Evolutionary conservation across 2,329 filamentous ascomycete genomes (phyloP).

Genomic region (Septoria petroselini): DNA sequence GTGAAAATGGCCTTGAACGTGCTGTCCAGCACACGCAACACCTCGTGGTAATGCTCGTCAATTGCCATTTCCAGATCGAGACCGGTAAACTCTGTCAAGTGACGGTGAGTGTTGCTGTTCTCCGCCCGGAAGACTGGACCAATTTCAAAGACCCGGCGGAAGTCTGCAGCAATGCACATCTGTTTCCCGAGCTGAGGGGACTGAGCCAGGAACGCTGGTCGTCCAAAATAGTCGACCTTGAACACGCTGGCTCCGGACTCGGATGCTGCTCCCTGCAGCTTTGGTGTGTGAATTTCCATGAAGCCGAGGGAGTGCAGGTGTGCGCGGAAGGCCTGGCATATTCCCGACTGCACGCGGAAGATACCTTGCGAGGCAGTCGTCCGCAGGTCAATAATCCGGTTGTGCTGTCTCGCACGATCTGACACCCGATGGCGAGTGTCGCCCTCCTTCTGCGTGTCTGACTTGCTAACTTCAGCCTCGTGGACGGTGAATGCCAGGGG

Average conservation of each 20-base stretch:
- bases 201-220: slow-evolving; percentile 83
- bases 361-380: slow-evolving; percentile 84
- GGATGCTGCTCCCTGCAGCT: slow-evolving; percentile 83
- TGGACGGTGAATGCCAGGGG: slow-evolving; percentile 67
- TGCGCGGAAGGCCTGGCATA: slow-evolving; percentile 75
- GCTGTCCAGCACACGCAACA: slow-evolving; percentile 71
- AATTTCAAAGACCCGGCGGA: slow-evolving; percentile 84
- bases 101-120: slow-evolving; percentile 91
- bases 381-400: slow-evolving; percentile 78
- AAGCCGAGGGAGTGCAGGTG: slow-evolving; percentile 74
- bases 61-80: slow-evolving; percentile 92
- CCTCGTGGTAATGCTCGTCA: slow-evolving; percentile 84
- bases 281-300: slow-evolving; percentile 91
- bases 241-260: slow-evolving; percentile 92
- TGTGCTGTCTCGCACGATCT: slow-evolving; percentile 70
- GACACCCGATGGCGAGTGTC: slow-evolving; percentile 60
- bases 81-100: slow-evolving; percentile 91
- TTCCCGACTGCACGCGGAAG: slow-evolving; percentile 79
- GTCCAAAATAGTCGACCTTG: slow-evolving; percentile 85
- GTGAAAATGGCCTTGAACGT: slow-evolving; percentile 78
- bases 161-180: slow-evolving; percentile 86
- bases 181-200: slow-evolving; percentile 91
- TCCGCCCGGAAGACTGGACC: slow-evolving; percentile 90
- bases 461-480: slow-evolving; percentile 62
- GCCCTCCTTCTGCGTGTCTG: slow-evolving; percentile 56